Percentiles rank a stretch among this genome's conserved stretches.
These are phyloP conservation scores for Anthostomella pinea DNA, from an alignment of 2,329 filamentous ascomycete species.

Conservation along the genomic window DNA sequence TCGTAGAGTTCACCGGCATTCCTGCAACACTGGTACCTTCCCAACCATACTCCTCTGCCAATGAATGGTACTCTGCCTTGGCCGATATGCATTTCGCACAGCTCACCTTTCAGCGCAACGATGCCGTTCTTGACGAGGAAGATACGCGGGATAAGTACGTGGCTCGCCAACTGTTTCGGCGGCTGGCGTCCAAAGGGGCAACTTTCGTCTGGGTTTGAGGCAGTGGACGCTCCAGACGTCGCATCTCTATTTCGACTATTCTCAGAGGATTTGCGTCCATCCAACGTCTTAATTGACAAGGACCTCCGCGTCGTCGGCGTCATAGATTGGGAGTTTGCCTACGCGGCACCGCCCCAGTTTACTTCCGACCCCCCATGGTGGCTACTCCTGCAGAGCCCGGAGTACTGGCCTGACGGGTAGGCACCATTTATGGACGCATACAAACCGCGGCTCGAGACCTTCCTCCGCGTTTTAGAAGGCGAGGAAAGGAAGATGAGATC, in stretches of 20 bases:
- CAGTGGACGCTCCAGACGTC: constrained; percentile 1
- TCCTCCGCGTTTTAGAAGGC: constrained; percentile 30
- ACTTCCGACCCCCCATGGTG: constrained; percentile 37
- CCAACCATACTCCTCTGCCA: constrained; percentile 28
- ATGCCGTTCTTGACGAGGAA: constrained; percentile 33
- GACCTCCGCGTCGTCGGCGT: constrained; percentile 29
- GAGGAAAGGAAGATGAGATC: constrained; percentile 26
- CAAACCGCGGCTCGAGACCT: constrained; percentile 31
- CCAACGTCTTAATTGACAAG: constrained; percentile 18
- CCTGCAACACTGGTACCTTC: constrained; percentile 13
- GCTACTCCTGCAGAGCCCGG: constrained; percentile 33
- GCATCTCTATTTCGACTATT: constrained; percentile 24
- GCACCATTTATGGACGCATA: constrained; percentile 33
- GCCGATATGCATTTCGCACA: constrained; percentile 41
- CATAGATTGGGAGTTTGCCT: constrained; percentile 42
- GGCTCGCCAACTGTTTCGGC: constrained; percentile 40
- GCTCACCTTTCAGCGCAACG: constrained; percentile 40
- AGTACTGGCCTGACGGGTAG: constrained; percentile 27
- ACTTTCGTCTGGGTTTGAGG: constrained; percentile 4
- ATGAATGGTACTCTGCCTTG: constrained; percentile 38
- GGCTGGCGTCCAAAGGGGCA: constrained; percentile 22
- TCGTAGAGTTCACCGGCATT: constrained; percentile 24
- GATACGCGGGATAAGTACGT: constrained; percentile 43
- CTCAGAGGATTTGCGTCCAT: constrained; percentile 17
- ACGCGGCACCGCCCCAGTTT: constrained; percentile 35